Base-by-base conservation (phyloP, 768 basidiomycete genomes). In the Suillus sp. region DNA sequence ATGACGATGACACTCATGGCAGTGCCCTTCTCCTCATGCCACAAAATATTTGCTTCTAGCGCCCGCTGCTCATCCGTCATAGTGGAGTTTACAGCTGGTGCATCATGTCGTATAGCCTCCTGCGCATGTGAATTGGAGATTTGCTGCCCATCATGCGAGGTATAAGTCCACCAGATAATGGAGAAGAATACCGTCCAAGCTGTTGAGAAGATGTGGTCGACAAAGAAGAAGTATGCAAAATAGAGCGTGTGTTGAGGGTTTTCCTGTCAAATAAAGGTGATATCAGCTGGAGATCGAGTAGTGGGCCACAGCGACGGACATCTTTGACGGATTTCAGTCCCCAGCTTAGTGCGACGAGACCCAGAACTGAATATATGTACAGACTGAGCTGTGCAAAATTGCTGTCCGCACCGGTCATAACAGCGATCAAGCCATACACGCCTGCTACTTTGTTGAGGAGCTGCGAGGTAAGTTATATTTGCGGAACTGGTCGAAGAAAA, bases 381-480 rank as follows among this genome's bases (percentile, higher is more conserved):
- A 96, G 83, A 75, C 88, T 92, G 64, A 98, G 83, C 77, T 99
- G 97, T 0, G 91, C 88, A 68, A 95, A 87, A n/a, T 90, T 88
- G n/a, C 91, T 90, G n/a, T 92, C 94, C 35, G 92, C 90, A 22
- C 96, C 96, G 1, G 91, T 91, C 64, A 95, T 77, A 62, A 95
- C 85, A 6, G 95, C 96, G 63, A 99, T 89, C 62, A 99, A 85
- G 61, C 97, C 97, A 74, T 99, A 99, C 10, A 98, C 86, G 58
- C 97, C 96, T 22, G 97, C 96, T 57, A 96, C 96, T 79, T 99
- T 99, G 84, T 99, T 99, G 67, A 99, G 81, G 60, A 95, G 78
- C 92, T 92, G 70, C 30, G 56, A 67, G 43, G 68, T 65, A 58
- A 62, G 55, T 69, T 65, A 66, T 69, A 22, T 53, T 54, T 45